Evolutionary conservation across 441 rosid genomes (phyloP).

Genomic region (Arabidopsis lyrata): DNA sequence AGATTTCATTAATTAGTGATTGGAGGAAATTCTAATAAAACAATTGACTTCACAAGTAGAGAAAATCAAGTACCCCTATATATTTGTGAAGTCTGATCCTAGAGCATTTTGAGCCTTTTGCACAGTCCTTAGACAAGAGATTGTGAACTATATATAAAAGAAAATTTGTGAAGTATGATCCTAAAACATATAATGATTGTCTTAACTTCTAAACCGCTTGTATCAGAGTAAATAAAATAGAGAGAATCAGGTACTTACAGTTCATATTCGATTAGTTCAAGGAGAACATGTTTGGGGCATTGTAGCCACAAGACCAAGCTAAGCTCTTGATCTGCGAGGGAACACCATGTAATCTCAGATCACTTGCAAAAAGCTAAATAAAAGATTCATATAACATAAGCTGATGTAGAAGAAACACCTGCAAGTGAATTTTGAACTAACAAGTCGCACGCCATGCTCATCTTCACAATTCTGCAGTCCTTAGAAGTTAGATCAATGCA

Average conservation of each 20-base stretch:
- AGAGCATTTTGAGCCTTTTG: background rate
- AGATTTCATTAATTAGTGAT: background rate
- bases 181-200: background rate
- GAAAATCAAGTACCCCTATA: too few relatives aligned
- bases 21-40: background rate
- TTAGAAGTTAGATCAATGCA: background rate
- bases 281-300: background rate
- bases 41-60: too few relatives aligned
- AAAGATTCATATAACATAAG: background rate
- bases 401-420: background rate
- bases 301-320: background rate
- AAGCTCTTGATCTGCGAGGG: slow-evolving; percentile 10
- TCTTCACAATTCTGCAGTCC: slow-evolving; percentile 1
- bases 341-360: background rate
- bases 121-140: background rate
- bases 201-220: background rate
- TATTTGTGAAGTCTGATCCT: too few relatives aligned
- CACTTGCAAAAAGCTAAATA: background rate
- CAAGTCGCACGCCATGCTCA: background rate
- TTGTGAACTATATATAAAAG: background rate
- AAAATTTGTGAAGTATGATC: background rate
- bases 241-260: slow-evolving; percentile 29
- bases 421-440: slow-evolving; percentile 14
- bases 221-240: slow-evolving; percentile 1
- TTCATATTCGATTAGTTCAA: background rate